These are phyloP conservation scores for Przewalskia tangutica DNA, from an alignment of 257 asterid species.

Conservation along the genomic window DNA sequence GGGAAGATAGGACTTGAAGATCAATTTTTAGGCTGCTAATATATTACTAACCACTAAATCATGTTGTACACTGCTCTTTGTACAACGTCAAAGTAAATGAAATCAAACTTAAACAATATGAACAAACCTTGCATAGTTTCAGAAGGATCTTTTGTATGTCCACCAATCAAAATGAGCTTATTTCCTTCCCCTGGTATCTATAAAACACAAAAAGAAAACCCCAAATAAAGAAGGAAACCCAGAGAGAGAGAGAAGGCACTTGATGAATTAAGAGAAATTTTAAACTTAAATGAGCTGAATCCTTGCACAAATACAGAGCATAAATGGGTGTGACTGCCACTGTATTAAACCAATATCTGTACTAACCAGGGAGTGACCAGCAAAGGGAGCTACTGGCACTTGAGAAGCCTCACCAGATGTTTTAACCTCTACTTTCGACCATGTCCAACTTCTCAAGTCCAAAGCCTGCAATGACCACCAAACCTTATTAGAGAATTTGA, in stretches of 20 bases:
- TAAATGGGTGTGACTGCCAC: neutral
- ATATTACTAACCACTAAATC: neutral
- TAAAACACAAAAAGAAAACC: conserved; percentile 8
- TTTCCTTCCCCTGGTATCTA: conserved; percentile 90
- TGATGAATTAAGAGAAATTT: neutral
- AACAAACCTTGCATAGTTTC: conserved; percentile 75
- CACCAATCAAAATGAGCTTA: conserved; percentile 88
- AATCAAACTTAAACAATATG: neutral
- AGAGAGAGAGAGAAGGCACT: neutral
- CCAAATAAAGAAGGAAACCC: neutral
- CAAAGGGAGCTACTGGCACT: conserved; percentile 43
- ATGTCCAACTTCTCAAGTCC: conserved; percentile 76
- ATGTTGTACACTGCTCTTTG: neutral
- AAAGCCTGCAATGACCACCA: conserved; percentile 40
- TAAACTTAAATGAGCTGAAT: neutral
- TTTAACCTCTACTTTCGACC: conserved; percentile 76
- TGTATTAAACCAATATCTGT: neutral
- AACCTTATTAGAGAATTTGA: neutral
- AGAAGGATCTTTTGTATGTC: conserved; percentile 81
- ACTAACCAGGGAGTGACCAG: conserved; percentile 95
- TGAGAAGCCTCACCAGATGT: conserved; percentile 32
- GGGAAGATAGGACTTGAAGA: neutral
- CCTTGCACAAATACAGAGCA: neutral
- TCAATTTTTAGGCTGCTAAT: neutral
- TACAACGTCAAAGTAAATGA: neutral